Base-by-base conservation (phyloP, 805 yeast species). In the Myxozyma sirexii region DNA sequence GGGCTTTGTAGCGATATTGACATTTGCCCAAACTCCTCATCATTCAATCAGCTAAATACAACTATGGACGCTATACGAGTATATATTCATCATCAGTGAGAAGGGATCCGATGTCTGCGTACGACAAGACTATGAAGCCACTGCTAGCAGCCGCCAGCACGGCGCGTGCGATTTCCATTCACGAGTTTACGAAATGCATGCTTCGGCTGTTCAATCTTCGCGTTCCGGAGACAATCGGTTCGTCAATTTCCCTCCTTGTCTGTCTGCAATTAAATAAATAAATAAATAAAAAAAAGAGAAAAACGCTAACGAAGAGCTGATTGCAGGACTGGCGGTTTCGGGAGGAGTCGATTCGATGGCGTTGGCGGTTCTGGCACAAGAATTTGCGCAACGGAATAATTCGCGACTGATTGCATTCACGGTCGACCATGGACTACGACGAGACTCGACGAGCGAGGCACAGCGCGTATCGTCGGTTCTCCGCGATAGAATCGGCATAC, bases 301-400 rank as follows among this genome's bases (percentile, higher is more conserved):
- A n/a, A n/a, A n/a, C n/a, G n/a, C n/a, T n/a, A 38, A 19, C 26
- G 0, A 2, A 19, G 17, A n/a, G 8, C 4, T 26, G 24, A 13
- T 13, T 23, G 19, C 21, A 59, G 63, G 60, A 3, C 71, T 88
- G 17, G 90, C 91, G 0, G 79, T 88, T 0, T 84, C 90, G 15
- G 96, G 96, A 1, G 96, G 96, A 0, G 90, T 86, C 0, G 96
- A 88, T 69, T 88, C 94, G 0, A 84, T 88, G 84, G 84, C 88
- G 13, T 70, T 88, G 45, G 77, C 87, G 0, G 79, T 79, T 63
- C 73, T 87, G 19, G 70, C 85, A 3, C 61, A 75, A 0, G 70
- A 73, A 26, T 80, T 75, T 65, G 72, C 76, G 10, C 57, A 53
- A 2, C 54, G 60, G 1, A 62, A 73, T 48, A 67, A 72, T 5